Base-by-base conservation (phyloP, 2,329 filamentous ascomycete species). In the Colletotrichum liriopes region DNA sequence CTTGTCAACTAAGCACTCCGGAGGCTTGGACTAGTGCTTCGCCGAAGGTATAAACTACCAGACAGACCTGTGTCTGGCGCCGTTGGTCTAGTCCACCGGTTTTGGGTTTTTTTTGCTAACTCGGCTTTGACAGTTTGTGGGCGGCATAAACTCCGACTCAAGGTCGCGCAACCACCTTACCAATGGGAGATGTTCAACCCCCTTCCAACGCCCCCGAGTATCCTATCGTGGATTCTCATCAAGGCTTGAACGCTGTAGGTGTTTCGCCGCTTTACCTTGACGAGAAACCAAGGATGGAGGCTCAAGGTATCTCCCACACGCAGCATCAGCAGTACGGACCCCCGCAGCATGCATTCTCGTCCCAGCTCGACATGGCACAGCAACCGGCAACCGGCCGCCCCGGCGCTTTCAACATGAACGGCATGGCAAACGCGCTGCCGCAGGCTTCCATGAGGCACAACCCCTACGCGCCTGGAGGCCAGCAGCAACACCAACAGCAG, bases 401-500 rank as follows among this genome's bases (percentile, higher is more conserved):
- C 41, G 79, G 81, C 5, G 79, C 82, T 9, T 89, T 86, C 78
- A 86, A 86, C 74, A 87, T 89, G 86, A 78, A 76, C 26, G 74
- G 79, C 20, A 83, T 89, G 81, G 79, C 80, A 39, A 83, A 80
- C 73, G 78, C 84, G 60, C 79, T 89, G 39, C 86, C 87, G 0
- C 81, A 82, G 43, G 72, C 79, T 32, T 77, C 76, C 8, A 86
- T 85, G 75, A 82, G 82, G 68, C 78, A 79, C 39, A 78, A 77
- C 11, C 84, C 83, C 52, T 83, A 84, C 62, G 76, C 78, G 51
- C 81, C 81, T 43, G 78, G 77, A 41, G 77, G 76, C 51, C 82
- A 81, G 79, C 59, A 79, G 79, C 52, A 83, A 79, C 73, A 78
- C 78, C 68, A 72, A 20, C 81, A 74, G 52, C 80, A 77, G 74